Conservation (phyloP, 805 yeast species). For the Cyberlindnera americana region DNA sequence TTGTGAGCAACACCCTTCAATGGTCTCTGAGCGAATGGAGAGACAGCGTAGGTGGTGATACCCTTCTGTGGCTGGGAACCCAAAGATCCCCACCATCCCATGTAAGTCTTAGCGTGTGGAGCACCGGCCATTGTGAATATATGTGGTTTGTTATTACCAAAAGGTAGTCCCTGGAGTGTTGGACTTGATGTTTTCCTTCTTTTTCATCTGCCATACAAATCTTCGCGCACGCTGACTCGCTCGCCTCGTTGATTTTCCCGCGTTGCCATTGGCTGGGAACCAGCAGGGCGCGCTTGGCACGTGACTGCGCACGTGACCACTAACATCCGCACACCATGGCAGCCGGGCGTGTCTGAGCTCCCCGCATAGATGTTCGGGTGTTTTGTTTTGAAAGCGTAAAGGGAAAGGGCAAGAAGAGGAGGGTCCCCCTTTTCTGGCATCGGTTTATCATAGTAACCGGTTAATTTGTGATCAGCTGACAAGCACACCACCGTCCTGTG, state of each 20-base stretch:
- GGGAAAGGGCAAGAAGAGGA: not conserved
- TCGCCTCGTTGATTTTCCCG: constrained; percentile 10
- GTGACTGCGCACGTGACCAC: not conserved
- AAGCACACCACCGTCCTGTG: too few species aligned
- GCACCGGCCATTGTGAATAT: constrained; percentile 46
- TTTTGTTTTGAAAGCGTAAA: not conserved
- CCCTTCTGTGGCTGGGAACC: constrained; percentile 87
- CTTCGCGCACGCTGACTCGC: constrained; percentile 10
- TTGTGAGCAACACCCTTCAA: constrained; percentile 81
- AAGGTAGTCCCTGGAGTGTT: too few species aligned
- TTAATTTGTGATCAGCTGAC: too few species aligned
- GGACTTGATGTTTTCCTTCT: constrained; percentile 10
- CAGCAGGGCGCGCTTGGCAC: not conserved
- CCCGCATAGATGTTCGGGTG: not conserved
- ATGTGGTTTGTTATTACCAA: constrained; percentile 5
- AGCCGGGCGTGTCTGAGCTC: too few species aligned
- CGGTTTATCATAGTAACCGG: too few species aligned
- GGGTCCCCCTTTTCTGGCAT: too few species aligned
- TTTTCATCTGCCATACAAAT: not conserved
- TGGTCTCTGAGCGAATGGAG: constrained; percentile 92
- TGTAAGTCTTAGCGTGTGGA: constrained; percentile 69
- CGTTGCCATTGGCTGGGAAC: constrained; percentile 15
- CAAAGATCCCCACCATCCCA: constrained; percentile 98
- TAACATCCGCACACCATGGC: not conserved
- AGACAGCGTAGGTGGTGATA: constrained; percentile 82